Evolutionary conservation across 2,329 filamentous ascomycete species (phyloP), one percentile per base, ranked within the genome.

Genomic region (Colletotrichum tropicale): DNA sequence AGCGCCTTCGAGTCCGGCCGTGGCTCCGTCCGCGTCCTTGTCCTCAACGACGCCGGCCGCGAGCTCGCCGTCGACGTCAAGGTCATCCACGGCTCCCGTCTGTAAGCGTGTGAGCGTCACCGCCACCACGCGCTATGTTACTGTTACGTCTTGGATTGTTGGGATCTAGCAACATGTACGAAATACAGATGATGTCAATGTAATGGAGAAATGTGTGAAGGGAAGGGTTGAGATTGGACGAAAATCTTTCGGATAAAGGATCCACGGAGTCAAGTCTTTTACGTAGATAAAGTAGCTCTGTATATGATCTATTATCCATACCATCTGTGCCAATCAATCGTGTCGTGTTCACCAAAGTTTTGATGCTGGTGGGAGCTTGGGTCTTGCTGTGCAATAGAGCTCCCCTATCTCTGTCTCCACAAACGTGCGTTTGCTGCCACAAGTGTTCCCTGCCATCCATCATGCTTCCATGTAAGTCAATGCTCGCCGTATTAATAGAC

Each of bases 21-120:
- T 85, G 97, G 97, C 86, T 96, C 93, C 85, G 94, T 99, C 84
- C 95, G 97, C 81, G 96, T 98, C 83, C 93, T 98, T 78, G 97
- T 99, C 87, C 96, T 99, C 88, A 95, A 93, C 87, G 97, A 99
- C 87, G 91, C 94, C 82, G 96, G 96, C 82, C 93, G 94, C 83
- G 97, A 99, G 93, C 93, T 99, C 84, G 96, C 94, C 81, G 97
- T 99, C 81, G 97, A 99, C 92, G 97, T 98, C 93, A 98, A 98
- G 94, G 94, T 98, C 84, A 94, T 98, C 85, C 97, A 99, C 89
- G 92, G 91, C 84, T 93, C 91, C 80, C 90, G 90, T 82, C 87
- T 93, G 86, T 93, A 92, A 88, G 81, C 76, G 77, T 71, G 76
- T 71, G 43, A 48, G 43, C 43, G 43, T 21, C n/a, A 13, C n/a